Evolutionary conservation across 176 grass and related monocot genomes (phyloP).

Genomic region (Aegilops speltoides): DNA sequence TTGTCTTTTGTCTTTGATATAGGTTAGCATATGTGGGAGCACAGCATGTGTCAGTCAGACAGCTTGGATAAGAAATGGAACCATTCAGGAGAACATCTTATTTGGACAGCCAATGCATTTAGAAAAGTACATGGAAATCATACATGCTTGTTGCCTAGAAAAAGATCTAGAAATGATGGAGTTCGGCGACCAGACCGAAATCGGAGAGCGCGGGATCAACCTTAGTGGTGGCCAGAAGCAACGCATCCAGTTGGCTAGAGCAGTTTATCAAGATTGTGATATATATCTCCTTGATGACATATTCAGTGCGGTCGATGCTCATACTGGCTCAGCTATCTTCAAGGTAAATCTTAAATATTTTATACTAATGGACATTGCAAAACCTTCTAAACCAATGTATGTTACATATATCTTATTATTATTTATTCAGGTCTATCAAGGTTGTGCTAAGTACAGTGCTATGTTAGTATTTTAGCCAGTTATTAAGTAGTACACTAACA

Average conservation of each 20-base stretch:
- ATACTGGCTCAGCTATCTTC: constrained; percentile 69
- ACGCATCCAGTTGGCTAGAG: constrained; percentile 66
- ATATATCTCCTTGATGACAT: constrained; percentile 81
- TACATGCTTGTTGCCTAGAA: constrained; percentile 57
- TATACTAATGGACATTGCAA: too few species aligned
- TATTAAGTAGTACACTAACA: background rate
- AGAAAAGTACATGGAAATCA: constrained; percentile 43
- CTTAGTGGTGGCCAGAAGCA: constrained; percentile 79
- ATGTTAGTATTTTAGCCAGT: background rate
- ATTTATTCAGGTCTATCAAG: too few species aligned
- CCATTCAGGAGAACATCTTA: constrained; percentile 73
- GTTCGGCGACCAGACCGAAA: constrained; percentile 69
- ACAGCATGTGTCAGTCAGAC: constrained; percentile 63
- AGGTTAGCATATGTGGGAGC: constrained; percentile 64
- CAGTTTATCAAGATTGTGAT: constrained; percentile 67
- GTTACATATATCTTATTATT: too few species aligned
- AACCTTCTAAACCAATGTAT: too few species aligned
- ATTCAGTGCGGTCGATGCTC: constrained; percentile 74
- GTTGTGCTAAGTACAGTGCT: background rate
- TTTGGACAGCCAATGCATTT: constrained; percentile 50
- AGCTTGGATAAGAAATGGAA: constrained; percentile 63
- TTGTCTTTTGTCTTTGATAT: constrained; percentile 6
- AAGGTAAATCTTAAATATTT: constrained; percentile 21
- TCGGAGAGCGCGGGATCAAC: constrained; percentile 73
- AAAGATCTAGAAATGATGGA: constrained; percentile 83